Evolutionary conservation across 2,329 filamentous ascomycete genomes (phyloP).

Genomic region (Ceratocystis diversiconidia): DNA sequence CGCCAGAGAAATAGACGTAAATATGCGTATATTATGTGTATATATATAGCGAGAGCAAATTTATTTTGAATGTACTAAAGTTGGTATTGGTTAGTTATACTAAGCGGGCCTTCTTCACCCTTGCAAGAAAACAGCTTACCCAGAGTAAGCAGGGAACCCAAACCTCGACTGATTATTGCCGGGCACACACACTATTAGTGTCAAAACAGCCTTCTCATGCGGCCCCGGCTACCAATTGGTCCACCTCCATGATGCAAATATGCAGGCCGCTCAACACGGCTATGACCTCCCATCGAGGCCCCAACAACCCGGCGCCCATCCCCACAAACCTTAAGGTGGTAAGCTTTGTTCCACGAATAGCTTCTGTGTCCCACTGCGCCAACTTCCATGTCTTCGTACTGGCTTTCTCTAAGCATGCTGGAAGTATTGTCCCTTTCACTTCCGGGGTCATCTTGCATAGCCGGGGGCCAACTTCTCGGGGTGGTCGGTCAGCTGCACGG

Average conservation of each 20-base stretch:
- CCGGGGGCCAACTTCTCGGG: neutral
- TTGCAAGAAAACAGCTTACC: neutral
- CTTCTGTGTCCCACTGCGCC: slow-evolving; percentile 26
- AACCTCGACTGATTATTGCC: neutral
- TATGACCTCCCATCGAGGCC: slow-evolving; percentile 31
- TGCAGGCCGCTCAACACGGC: slow-evolving; percentile 23
- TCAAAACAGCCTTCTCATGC: neutral
- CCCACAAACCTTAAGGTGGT: slow-evolving; percentile 30
- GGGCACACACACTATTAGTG: no score
- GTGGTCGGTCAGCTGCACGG: slow-evolving; percentile 20
- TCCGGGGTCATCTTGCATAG: neutral
- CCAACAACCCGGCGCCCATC: slow-evolving; percentile 28
- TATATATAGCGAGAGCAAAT: neutral
- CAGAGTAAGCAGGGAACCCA: neutral
- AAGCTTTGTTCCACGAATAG: slow-evolving; percentile 25
- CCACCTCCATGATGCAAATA: slow-evolving; percentile 6
- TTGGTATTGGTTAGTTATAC: neutral
- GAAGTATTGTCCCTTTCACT: neutral
- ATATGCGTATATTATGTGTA: neutral
- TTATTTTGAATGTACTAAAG: neutral
- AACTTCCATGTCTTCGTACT: slow-evolving; percentile 29
- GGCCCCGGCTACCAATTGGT: neutral
- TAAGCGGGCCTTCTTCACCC: neutral
- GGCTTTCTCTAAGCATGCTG: slow-evolving; percentile 18
- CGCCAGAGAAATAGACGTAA: neutral